Percentiles rank a stretch among this genome's conserved stretches.
These are phyloP conservation scores for Hibiscus trionum DNA, from an alignment of 345 rosid genomes.

Conservation along the genomic window DNA sequence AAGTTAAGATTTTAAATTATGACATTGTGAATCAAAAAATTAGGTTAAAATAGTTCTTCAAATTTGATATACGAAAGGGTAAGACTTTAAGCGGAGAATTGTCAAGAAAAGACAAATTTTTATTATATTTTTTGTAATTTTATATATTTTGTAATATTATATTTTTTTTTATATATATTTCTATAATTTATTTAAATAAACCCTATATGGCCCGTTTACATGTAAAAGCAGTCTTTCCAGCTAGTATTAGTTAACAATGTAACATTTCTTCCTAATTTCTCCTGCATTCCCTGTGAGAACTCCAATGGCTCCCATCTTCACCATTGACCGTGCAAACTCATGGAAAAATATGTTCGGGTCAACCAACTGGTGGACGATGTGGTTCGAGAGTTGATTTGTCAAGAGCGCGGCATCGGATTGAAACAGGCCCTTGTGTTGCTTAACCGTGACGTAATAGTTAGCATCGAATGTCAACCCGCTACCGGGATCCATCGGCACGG, in stretches of 20 bases:
- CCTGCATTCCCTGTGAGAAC: conserved; percentile 38
- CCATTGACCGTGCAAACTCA: conserved; percentile 55
- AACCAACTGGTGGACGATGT: conserved; percentile 9
- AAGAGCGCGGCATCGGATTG: conserved; percentile 60
- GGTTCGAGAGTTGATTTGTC: conserved; percentile 24
- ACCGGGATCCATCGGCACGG: conserved; percentile 51
- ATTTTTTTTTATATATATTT: too few relatives aligned
- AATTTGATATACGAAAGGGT: too few relatives aligned
- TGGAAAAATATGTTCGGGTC: conserved; percentile 24
- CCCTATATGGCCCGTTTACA: background rate
- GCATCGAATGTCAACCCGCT: conserved; percentile 38
- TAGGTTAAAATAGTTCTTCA: too few relatives aligned
- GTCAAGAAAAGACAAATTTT: too few relatives aligned
- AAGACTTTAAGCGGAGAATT: too few relatives aligned
- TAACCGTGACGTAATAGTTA: conserved; percentile 33
- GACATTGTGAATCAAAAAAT: too few relatives aligned
- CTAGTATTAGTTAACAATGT: conserved; percentile 20
- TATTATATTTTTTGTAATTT: too few relatives aligned
- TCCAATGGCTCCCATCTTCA: conserved; percentile 42
- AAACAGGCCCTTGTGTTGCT: conserved; percentile 43
- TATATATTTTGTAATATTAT: too few relatives aligned
- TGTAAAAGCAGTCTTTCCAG: background rate
- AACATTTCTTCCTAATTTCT: conserved; percentile 52
- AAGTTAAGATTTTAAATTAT: too few relatives aligned
- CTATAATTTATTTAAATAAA: too few relatives aligned